These are phyloP conservation scores for Kazachstania kunashirensis DNA, from an alignment of 805 yeast genomes.

Conservation along the genomic window DNA sequence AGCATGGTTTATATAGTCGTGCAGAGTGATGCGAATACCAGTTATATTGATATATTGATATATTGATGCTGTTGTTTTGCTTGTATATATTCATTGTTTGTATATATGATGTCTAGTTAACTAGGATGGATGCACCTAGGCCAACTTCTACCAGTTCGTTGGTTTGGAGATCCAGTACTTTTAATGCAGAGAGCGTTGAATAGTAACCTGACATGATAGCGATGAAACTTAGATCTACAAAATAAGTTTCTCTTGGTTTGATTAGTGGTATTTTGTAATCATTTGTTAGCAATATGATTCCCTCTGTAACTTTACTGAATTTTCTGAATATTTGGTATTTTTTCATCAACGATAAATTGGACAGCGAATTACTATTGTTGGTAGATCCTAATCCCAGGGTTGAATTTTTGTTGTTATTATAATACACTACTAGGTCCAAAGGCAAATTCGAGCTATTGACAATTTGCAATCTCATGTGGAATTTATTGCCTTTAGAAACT, in stretches of 20 bases:
- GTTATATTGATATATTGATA: not conserved
- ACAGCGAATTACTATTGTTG: not conserved
- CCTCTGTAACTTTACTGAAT: conserved; percentile 19
- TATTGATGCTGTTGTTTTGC: not conserved
- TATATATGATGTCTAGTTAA: conserved; percentile 11
- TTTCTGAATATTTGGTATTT: conserved; percentile 20
- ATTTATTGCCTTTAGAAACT: conserved; percentile 18
- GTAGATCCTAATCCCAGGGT: not conserved
- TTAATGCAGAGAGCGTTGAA: conserved; percentile 25
- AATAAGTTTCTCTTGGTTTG: conserved; percentile 21
- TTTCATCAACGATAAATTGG: conserved; percentile 13
- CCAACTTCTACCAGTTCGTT: conserved; percentile 27
- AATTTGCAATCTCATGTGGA: conserved; percentile 22
- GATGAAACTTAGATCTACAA: conserved; percentile 22
- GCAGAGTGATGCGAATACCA: not conserved
- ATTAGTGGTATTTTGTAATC: conserved; percentile 27
- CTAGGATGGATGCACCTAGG: conserved; percentile 17
- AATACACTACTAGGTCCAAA: conserved; percentile 24
- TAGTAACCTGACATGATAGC: conserved; percentile 26
- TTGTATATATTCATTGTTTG: not conserved
- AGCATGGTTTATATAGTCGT: no score
- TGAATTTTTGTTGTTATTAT: conserved; percentile 14
- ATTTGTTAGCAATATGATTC: conserved; percentile 26
- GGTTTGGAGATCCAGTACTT: conserved; percentile 24
- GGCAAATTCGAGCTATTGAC: conserved; percentile 19